Base-by-base conservation (phyloP, 495 filamentous ascomycete genomes). In the Penicillium cosmopolitanum region DNA sequence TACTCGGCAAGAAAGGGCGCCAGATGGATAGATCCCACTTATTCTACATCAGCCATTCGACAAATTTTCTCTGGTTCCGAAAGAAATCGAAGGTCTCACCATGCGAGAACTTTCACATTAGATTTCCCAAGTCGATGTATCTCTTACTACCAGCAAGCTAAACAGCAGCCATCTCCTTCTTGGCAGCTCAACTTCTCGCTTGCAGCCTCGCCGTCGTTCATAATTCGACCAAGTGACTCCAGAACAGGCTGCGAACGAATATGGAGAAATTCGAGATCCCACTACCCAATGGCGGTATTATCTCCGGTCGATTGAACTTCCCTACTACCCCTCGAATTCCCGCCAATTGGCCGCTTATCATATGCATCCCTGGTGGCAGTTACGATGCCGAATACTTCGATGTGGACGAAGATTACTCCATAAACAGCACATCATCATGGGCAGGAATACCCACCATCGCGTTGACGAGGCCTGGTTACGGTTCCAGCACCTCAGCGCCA, bases 321-420 rank as follows among this genome's bases (percentile, higher is more conserved):
- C 44, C 44, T 18, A 11, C 23, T 11, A 28, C 18, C 23, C 19
- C 19, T 28, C 19, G 4, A 23, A 28, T 9, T 1, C 23, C 44
- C 2, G 10, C 9, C 19, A 23, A 23, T 28, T 4, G 3, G 15
- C 44, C 44, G 9, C 13, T 48, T 9, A 23, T 23, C 18, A 60
- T 78, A 16, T 68, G 64, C 51, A 6, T 78, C 13, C 75, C 73
- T 55, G 75, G 75, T 5, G 74, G 68, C 15, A 67, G 57, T 33
- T 76, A 77, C 58, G 62, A 64, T 21, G 56, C 68, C 16, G 48
- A 61, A 42, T 78, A 76, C 61, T 78, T 71, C 58, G 66, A 76
- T 53, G 71, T 69, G 11, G 60, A 67, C 34, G 56, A 60, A n/a
- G 59, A 65, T 3, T 62, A 70, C 54, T 72, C 69, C 16, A 70